Evolutionary conservation across 768 basidiomycete genomes (phyloP).

Genomic region (Collybiopsis confluens): DNA sequence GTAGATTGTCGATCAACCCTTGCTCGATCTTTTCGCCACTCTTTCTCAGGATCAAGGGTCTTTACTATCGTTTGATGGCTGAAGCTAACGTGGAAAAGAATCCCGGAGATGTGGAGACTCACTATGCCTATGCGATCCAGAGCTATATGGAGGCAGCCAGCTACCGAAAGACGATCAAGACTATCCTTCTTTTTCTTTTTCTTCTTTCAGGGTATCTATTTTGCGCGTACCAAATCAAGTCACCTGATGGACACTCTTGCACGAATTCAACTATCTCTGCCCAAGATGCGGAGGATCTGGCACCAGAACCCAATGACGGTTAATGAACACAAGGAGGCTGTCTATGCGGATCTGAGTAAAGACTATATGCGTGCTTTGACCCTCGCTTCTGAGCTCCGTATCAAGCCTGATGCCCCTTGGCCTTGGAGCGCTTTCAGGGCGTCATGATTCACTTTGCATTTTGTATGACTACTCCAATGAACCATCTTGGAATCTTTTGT

Average conservation of each 20-base stretch:
- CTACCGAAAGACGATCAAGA: constrained; percentile 38
- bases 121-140: constrained; percentile 16
- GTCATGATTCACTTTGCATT: too few relatives aligned
- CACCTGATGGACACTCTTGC: constrained; percentile 20
- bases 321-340: not conserved
- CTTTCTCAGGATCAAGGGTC: not conserved
- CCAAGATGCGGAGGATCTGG: constrained; percentile 22
- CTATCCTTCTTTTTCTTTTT: too few relatives aligned
- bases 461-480: too few relatives aligned
- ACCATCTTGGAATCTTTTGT: too few relatives aligned
- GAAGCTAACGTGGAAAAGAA: not conserved
- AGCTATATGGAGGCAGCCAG: constrained; percentile 28
- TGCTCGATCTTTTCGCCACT: too few relatives aligned
- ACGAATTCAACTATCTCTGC: constrained; percentile 16
- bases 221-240: constrained; percentile 11
- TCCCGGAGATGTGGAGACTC: constrained; percentile 10
- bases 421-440: too few relatives aligned
- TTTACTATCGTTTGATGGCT: constrained; percentile 20
- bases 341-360: not conserved
- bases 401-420: too few relatives aligned
- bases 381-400: too few relatives aligned
- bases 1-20: too few relatives aligned
- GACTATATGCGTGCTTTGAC: not conserved
- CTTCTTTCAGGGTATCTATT: constrained; percentile 8
- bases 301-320: not conserved